phyloP scores from a whole-genome alignment of 2,329 filamentous ascomycete species.

The Epichloe glyceriae region DNA sequence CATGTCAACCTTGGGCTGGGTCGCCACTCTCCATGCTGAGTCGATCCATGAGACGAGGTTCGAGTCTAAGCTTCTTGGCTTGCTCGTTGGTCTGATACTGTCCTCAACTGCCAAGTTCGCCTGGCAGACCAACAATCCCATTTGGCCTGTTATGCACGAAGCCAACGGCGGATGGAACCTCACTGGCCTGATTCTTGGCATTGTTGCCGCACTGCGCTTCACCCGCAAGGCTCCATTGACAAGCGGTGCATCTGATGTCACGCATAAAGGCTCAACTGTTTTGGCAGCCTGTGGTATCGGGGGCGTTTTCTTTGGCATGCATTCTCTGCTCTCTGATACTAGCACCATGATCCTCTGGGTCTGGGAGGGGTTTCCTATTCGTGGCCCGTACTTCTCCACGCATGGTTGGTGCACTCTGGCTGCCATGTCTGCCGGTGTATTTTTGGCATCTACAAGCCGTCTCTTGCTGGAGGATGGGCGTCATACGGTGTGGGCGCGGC shows the following conservation, averaged over 20 bases:
- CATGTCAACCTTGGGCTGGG: conserved; percentile 74
- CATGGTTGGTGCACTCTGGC: conserved; percentile 79
- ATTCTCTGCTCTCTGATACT: conserved; percentile 87
- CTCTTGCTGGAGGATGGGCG: conserved; percentile 62
- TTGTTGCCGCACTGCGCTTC: conserved; percentile 64
- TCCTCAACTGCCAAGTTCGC: conserved; percentile 88
- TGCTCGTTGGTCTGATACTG: conserved; percentile 66
- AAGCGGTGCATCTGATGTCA: conserved; percentile 21
- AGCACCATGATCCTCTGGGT: conserved; percentile 99
- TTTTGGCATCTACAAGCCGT: conserved; percentile 64
- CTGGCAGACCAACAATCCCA: conserved; percentile 86
- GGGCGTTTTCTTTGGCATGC: conserved; percentile 76
- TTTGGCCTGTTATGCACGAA: conserved; percentile 89
- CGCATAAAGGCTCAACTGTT: conserved; percentile 49
- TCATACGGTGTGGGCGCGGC: conserved; percentile 65
- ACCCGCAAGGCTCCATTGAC: conserved; percentile 50
- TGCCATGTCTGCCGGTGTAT: conserved; percentile 71
- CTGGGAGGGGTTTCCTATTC: conserved; percentile 90
- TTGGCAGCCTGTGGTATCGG: conserved; percentile 68
- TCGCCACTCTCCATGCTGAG: conserved; percentile 68
- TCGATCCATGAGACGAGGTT: conserved; percentile 60
- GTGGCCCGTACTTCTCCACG: conserved; percentile 76
- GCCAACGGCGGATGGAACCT: conserved; percentile 90
- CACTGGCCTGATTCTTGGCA: conserved; percentile 60
- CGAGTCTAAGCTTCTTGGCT: conserved; percentile 71